Evolutionary conservation across 2,329 filamentous ascomycete species (phyloP), one percentile per base, ranked within the genome.

Genomic region (Bimuria novae-zelandiae): DNA sequence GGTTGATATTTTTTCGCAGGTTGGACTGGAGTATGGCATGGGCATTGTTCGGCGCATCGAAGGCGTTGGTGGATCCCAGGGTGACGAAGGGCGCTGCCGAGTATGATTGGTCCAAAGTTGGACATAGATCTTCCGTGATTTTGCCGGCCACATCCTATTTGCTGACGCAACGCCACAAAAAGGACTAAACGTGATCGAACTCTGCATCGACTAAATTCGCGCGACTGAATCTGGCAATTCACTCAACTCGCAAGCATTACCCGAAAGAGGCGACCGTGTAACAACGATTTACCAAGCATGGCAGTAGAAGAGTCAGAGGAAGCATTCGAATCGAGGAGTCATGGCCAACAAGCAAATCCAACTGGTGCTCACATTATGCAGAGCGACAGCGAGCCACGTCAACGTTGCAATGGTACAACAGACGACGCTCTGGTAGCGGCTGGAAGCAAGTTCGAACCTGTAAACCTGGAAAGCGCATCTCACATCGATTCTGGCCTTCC

Each of bases 391-490:
- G 27, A 14, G 22, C 37, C 14, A 54, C n/a, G n/a, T 37, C 39
- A 14, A 29, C 29, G 11, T 27, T 22, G 32, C 17, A 25, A 27
- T 12, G 12, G 16, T 16, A 21, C 27, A 7, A 11, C 36, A 49
- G 11, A 42, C 16, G 36, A 39, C n/a, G 1, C 40, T 16, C 33
- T 43, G 21, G 43, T 52, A 16, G 23, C 30, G 2, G 16, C 16
- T 7, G 58, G 58, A 4, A 47, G 57, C 40, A 71, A 65, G 52
- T 74, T 73, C 49, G 51, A 71, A 27, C 75, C 75, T 6, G 61
- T 64, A 33, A 68, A 76, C 39, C 55, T 67, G n/a, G 50, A 60
- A 3, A 60, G 60, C 7, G 45, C 60, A 11, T 61, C 62, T 12
- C 55, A 32, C 3, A 45, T 67, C 5, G 54, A 64, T 3, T 70